These are phyloP conservation scores for Backusella tuberculispora DNA, from an alignment of 192 early-diverging fungal genomes.

Conservation along the genomic window DNA sequence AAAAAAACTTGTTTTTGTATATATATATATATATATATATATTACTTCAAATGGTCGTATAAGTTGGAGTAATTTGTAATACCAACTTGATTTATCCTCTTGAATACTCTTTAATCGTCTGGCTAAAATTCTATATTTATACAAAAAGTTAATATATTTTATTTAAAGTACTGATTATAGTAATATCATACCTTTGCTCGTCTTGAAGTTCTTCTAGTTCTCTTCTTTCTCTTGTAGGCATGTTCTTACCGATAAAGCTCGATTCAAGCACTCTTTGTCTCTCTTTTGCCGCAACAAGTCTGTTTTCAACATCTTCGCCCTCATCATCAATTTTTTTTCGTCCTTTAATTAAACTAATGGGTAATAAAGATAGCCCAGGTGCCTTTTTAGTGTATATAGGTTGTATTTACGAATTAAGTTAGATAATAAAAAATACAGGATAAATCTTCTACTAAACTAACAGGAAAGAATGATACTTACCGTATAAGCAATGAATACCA, in stretches of 20 bases:
- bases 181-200: slow-evolving; percentile 28
- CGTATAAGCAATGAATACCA: slow-evolving; percentile 58
- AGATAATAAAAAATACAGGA: neutral
- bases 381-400: slow-evolving; percentile 23
- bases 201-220: slow-evolving; percentile 28
- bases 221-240: slow-evolving; percentile 18
- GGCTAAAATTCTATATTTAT: slow-evolving; percentile 19
- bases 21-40: neutral
- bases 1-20: neutral
- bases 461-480: slow-evolving; percentile 33
- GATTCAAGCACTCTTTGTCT: slow-evolving; percentile 20
- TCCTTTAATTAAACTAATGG: slow-evolving; percentile 40
- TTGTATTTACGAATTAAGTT: neutral
- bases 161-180: neutral
- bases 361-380: slow-evolving; percentile 38
- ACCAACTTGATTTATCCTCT: slow-evolving; percentile 26
- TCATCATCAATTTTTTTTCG: slow-evolving; percentile 29
- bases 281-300: slow-evolving; percentile 23
- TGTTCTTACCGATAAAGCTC: slow-evolving; percentile 22
- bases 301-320: slow-evolving; percentile 29
- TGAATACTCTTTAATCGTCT: slow-evolving; percentile 22
- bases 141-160: neutral
- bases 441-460: neutral
- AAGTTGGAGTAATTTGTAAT: slow-evolving; percentile 21
- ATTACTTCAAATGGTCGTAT: slow-evolving; percentile 42